Percentiles rank a stretch among this genome's conserved stretches.
phyloP scores from a whole-genome alignment of 2,329 filamentous ascomycete species.

The Botrytis aclada region DNA sequence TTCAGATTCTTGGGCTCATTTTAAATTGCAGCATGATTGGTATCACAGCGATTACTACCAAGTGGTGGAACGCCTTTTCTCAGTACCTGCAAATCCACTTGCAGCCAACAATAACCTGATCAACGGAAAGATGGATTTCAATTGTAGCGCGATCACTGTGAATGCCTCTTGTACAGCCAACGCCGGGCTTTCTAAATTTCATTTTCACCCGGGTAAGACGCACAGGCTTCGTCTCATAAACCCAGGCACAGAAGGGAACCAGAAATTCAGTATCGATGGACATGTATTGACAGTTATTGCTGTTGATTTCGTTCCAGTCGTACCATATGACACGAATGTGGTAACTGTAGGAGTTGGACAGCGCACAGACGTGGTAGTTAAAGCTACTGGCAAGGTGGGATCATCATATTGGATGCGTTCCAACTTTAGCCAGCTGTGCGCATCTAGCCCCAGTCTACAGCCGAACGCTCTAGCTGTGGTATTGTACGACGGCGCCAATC shows the following conservation, averaged over 20 bases:
- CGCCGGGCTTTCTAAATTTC: conserved; percentile 24
- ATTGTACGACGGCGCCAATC: conserved; percentile 61
- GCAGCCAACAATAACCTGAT: conserved; percentile 38
- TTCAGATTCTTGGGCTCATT: neutral
- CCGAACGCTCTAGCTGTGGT: conserved; percentile 57
- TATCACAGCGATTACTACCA: neutral
- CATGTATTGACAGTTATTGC: conserved; percentile 64
- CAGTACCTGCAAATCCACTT: conserved; percentile 40
- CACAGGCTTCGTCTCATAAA: conserved; percentile 69
- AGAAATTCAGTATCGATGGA: conserved; percentile 67
- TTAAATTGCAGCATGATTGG: neutral
- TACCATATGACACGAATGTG: conserved; percentile 56
- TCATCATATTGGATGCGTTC: conserved; percentile 54
- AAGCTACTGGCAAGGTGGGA: conserved; percentile 42
- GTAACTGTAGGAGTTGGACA: conserved; percentile 42
- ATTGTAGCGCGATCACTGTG: conserved; percentile 29
- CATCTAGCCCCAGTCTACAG: conserved; percentile 46
- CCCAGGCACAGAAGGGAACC: conserved; percentile 66
- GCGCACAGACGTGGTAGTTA: conserved; percentile 43
- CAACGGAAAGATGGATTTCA: conserved; percentile 37
- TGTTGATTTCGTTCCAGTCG: conserved; percentile 62
- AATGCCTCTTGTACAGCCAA: conserved; percentile 34
- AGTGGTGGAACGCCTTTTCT: conserved; percentile 50
- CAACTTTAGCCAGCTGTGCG: conserved; percentile 47
- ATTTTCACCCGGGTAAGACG: conserved; percentile 50